Percentiles rank a stretch among this genome's conserved stretches.
Evolutionary conservation across 1,284 basidiomycete species (phyloP).

Genomic region (Gymnopus androsaceus): DNA sequence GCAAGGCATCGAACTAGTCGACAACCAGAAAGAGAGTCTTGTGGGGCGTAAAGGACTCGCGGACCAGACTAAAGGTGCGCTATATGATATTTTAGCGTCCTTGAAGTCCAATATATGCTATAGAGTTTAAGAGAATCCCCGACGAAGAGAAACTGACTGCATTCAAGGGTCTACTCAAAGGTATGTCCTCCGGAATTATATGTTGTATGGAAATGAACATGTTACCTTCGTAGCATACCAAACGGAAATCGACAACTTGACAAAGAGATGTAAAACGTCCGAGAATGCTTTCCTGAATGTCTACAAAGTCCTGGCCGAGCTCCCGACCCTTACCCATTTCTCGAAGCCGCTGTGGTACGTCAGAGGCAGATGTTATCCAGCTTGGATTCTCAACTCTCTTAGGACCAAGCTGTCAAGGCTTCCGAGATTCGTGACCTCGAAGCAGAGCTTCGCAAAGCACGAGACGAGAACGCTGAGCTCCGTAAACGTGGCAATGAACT

Average conservation of each 20-base stretch:
- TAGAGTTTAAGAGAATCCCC: slow-evolving; percentile 93
- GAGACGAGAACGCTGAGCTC: slow-evolving; percentile 80
- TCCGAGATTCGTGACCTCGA: slow-evolving; percentile 80
- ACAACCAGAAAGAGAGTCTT: slow-evolving; percentile 95
- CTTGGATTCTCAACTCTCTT: slow-evolving; percentile 8
- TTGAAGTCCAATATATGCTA: background rate
- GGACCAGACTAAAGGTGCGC: slow-evolving; percentile 87
- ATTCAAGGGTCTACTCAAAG: slow-evolving; percentile 87
- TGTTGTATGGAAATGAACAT: background rate
- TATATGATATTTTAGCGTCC: background rate
- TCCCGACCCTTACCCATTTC: slow-evolving; percentile 93
- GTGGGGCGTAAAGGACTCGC: slow-evolving; percentile 91
- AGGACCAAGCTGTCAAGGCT: slow-evolving; percentile 90
- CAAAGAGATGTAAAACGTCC: slow-evolving; percentile 86
- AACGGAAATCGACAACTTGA: slow-evolving; percentile 92
- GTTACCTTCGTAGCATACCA: slow-evolving; percentile 74
- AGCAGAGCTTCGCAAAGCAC: slow-evolving; percentile 66
- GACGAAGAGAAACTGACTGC: slow-evolving; percentile 83
- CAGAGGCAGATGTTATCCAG: too few species aligned
- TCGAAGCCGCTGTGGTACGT: slow-evolving; percentile 88
- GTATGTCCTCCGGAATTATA: slow-evolving; percentile 38
- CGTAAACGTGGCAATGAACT: slow-evolving; percentile 71
- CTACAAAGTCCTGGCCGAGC: slow-evolving; percentile 94
- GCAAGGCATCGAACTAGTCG: slow-evolving; percentile 92
- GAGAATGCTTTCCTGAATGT: slow-evolving; percentile 94